Base-by-base conservation (phyloP, 495 filamentous ascomycete species). In the Penicillium macrosclerotiorum region DNA sequence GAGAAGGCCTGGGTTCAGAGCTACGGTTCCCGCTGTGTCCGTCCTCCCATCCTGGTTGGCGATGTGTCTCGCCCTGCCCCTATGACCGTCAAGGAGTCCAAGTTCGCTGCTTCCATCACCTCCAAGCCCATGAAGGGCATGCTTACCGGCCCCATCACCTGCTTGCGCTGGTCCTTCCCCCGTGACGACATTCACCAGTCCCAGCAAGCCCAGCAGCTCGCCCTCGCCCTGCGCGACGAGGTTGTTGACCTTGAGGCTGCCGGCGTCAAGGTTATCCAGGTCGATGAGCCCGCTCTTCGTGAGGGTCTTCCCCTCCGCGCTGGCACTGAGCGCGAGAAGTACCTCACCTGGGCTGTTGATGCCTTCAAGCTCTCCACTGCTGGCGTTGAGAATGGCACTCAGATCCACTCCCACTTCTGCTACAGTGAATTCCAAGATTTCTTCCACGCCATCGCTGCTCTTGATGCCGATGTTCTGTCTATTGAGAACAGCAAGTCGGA, bases 391-490 rank as follows among this genome's bases (percentile, higher is more conserved):
- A 89, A 98, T 66, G 86, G 83, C 43, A 97, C 94, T 55, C 93
- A 98, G 79, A 95, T 98, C 73, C 93, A 98, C 83, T 96, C 90
- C 39, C 93, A 98, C 79, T 98, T 98, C 90, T 98, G 93, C 73
- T 98, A 98, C 84, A 96, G 90, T 34, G 93, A 98, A 79, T 98
- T 98, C 88, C 93, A 98, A 76, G 93, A 98, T 80, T 98, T 98
- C 82, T 98, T 98, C 88, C 88, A 97, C 69, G 92, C 93, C 72
- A 98, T 98, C 56, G 90, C 94, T 50, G 94, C 94, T 31, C 81
- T 98, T 46, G 93, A 98, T 67, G 90, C 93, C 55, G 93, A 98
- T 77, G 93, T 98, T 44, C 84, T 98, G 55, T 90, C 85, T 63
- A 98, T 98, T 62, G 93, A 98, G 85, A 97, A 97, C 88, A 91